phyloP scores from a whole-genome alignment of 805 yeast species.

The Starmerella floricola region DNA sequence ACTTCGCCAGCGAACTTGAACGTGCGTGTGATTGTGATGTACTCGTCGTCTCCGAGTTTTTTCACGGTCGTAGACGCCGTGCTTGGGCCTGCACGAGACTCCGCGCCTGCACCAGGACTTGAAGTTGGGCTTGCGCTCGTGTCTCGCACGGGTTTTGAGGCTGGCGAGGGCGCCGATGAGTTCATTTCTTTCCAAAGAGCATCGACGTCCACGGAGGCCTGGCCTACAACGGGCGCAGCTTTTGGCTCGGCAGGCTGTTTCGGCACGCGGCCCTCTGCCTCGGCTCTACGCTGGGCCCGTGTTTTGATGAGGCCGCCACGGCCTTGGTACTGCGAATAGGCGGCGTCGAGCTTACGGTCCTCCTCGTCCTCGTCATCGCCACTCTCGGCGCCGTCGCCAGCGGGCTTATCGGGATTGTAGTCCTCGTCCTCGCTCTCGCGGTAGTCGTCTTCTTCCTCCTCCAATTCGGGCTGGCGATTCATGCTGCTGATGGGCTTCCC shows the following conservation, averaged over 20 bases:
- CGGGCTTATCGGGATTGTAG: slow-evolving; percentile 34
- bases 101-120: too few relatives aligned
- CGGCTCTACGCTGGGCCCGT: slow-evolving; percentile 42
- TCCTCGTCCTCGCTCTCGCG: slow-evolving; percentile 50
- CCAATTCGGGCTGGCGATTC: not conserved
- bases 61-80: not conserved
- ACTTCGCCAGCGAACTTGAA: slow-evolving; percentile 86
- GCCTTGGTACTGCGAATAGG: slow-evolving; percentile 45
- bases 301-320: slow-evolving; percentile 60
- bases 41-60: slow-evolving; percentile 32
- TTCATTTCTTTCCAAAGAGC: slow-evolving; percentile 48
- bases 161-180: not conserved
- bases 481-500: too few relatives aligned
- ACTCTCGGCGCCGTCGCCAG: slow-evolving; percentile 20
- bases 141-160: too few relatives aligned
- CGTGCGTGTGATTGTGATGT: slow-evolving; percentile 58
- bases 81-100: not conserved
- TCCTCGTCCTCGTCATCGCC: slow-evolving; percentile 32
- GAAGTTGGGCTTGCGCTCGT: too few relatives aligned
- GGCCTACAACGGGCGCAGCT: slow-evolving; percentile 16
- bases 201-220: slow-evolving; percentile 36
- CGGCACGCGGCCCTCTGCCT: slow-evolving; percentile 20
- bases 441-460: slow-evolving; percentile 34
- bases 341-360: slow-evolving; percentile 28
- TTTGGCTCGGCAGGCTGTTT: not conserved